Evolutionary conservation across 2,329 filamentous ascomycete genomes (phyloP), one percentile per base, ranked within the genome.

Genomic region (Colletotrichum chlorophyti): DNA sequence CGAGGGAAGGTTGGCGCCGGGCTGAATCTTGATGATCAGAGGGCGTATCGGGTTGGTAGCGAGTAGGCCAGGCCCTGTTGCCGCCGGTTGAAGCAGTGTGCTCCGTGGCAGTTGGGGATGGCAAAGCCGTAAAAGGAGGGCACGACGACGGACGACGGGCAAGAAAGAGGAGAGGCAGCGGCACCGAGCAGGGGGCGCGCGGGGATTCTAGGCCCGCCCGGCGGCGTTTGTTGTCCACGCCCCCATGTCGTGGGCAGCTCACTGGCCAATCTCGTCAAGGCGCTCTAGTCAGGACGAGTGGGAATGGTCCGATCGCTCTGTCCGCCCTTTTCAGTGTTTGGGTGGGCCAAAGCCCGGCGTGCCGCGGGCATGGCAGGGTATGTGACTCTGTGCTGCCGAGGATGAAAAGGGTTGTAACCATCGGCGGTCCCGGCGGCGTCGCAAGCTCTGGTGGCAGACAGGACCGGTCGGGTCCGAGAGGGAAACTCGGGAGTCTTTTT

Each of bases 351-450:
- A 50, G 31, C 57, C 49, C 43, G 51, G 57, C 38, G 57, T 53
- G 38, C 51, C 17, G 38, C 43, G 51, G 52, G 38, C 24, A 37
- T 55, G 51, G 38, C 51, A 59, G 51, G 57, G 57, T 43, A 45
- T 15, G 51, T 55, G 57, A 60, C 45, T 60, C 43, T 57, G 14
- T 50, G 43, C 17, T 60, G 57, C 57, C 57, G 51, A 55, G 51
- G 45, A n/a, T 31, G 43, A 31, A 41, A 32, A 47, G 45, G 32
- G 51, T 51, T 60, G 57, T 60, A 55, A 43, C 45, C 43, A 29
- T 49, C 43, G 57, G 52, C 52, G 43, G 51, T 43, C 32, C 57
- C 51, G 57, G 51, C 31, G 32, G 32, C 31, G 38, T 60, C 43
- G 51, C 51, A 60, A 37, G 27, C 27, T n/a, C n/a, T 42, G 38